Conservation (phyloP, 2,329 filamentous ascomycete genomes). For the Sarocladium strictum region DNA sequence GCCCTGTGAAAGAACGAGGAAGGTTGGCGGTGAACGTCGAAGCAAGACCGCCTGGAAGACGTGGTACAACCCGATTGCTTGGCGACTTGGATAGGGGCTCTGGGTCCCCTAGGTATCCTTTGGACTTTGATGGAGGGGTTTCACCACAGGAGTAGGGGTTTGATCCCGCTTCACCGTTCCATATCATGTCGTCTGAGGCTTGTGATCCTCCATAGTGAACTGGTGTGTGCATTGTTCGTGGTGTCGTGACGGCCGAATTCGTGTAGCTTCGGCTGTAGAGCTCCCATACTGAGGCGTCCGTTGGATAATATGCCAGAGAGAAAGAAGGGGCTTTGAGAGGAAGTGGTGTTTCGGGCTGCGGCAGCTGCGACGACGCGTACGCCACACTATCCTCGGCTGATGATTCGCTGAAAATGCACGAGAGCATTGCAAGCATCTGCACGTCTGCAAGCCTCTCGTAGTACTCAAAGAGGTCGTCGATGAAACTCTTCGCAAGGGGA, state of each 20-base stretch:
- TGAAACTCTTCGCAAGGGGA: constrained; percentile 56
- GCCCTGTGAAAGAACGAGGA: constrained; percentile 36
- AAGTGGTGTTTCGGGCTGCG: constrained; percentile 55
- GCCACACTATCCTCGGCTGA: constrained; percentile 48
- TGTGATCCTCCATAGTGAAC: constrained; percentile 48
- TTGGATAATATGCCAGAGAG: constrained; percentile 61
- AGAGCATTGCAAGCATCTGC: constrained; percentile 68
- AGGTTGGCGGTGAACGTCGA: constrained; percentile 52
- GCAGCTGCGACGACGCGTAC: constrained; percentile 50
- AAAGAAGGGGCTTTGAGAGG: constrained; percentile 61
- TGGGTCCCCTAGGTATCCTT: constrained; percentile 38
- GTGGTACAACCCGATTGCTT: constrained; percentile 45
- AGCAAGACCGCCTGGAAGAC: constrained; percentile 49
- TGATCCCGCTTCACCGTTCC: constrained; percentile 47
- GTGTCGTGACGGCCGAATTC: constrained; percentile 51
- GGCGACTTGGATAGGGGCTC: constrained; percentile 54
- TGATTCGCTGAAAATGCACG: constrained; percentile 62
- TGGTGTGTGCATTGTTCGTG: constrained; percentile 51
- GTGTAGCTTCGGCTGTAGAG: constrained; percentile 44
- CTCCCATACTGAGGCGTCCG: constrained; percentile 48
- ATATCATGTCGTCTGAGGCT: constrained; percentile 48
- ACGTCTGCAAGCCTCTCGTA: constrained; percentile 58
- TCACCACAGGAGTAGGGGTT: constrained; percentile 58
- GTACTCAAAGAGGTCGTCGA: constrained; percentile 56
- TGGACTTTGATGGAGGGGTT: constrained; percentile 47